Percentiles rank a stretch among this genome's conserved stretches.
These are phyloP conservation scores for Dendrobium huoshanense DNA, from an alignment of 106 monocot genomes.

Conservation along the genomic window DNA sequence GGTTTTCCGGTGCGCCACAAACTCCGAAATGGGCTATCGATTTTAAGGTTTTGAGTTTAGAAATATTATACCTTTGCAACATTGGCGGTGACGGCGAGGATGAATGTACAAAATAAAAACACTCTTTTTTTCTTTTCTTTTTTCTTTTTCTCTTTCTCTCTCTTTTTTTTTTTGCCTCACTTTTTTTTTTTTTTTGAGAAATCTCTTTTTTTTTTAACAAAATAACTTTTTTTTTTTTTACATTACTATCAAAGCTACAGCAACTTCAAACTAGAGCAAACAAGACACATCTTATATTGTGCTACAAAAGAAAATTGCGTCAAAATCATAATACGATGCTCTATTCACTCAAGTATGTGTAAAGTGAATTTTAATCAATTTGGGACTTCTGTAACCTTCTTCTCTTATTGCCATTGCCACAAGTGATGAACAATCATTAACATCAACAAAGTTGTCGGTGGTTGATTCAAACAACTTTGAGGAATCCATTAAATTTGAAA, in stretches of 20 bases:
- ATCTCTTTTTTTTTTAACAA: too few species aligned
- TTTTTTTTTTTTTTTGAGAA: too few species aligned
- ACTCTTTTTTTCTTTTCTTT: too few species aligned
- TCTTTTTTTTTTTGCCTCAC: too few species aligned
- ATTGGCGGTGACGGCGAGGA: too few species aligned
- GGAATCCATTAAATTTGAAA: slow-evolving; percentile 13
- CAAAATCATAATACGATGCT: background rate
- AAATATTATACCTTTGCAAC: too few species aligned
- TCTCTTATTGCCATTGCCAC: slow-evolving; percentile 18
- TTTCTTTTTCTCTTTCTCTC: too few species aligned
- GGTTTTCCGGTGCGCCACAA: too few species aligned
- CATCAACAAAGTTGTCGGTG: slow-evolving; percentile 9
- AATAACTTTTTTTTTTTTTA: too few species aligned
- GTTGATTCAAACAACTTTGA: slow-evolving; percentile 10
- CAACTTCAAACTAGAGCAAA: background rate
- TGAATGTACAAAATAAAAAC: too few species aligned
- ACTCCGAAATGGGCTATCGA: too few species aligned
- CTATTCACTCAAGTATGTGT: background rate
- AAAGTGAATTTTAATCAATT: background rate
- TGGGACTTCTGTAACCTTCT: slow-evolving; percentile 20
- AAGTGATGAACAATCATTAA: slow-evolving; percentile 6
- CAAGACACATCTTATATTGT: slow-evolving; percentile 5
- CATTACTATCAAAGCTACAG: background rate
- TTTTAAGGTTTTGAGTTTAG: too few species aligned
- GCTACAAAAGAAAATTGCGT: slow-evolving; percentile 10